Evolutionary conservation across 1,284 basidiomycete genomes (phyloP).

Genomic region (Austroboletus rostrupii): DNA sequence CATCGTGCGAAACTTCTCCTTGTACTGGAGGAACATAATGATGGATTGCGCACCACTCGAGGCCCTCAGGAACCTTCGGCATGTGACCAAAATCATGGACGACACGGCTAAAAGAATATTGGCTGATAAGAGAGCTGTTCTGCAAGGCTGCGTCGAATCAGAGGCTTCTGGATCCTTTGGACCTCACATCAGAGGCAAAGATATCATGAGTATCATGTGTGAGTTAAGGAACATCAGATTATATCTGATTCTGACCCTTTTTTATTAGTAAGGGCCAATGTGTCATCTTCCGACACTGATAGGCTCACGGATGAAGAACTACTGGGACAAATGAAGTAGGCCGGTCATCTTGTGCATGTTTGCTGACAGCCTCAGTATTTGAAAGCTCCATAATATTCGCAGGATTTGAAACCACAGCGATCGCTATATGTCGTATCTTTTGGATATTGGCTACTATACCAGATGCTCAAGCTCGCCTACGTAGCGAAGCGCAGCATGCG

Average conservation of each 20-base stretch:
- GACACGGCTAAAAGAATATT: slow-evolving; percentile 40
- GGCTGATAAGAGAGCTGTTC: slow-evolving; percentile 32
- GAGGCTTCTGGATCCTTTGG: slow-evolving; percentile 11
- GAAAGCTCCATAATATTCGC: slow-evolving; percentile 36
- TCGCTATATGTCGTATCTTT: slow-evolving; percentile 35
- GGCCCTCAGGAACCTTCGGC: slow-evolving; percentile 41
- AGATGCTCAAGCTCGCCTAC: slow-evolving; percentile 34
- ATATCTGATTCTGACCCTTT: background rate
- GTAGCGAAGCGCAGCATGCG: slow-evolving; percentile 33
- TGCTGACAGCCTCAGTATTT: background rate
- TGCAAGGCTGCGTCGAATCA: slow-evolving; percentile 19
- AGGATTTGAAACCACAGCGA: slow-evolving; percentile 37
- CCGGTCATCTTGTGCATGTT: background rate
- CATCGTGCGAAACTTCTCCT: slow-evolving; percentile 39
- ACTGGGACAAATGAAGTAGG: slow-evolving; percentile 33
- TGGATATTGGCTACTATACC: slow-evolving; percentile 32
- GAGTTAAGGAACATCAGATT: slow-evolving; percentile 18
- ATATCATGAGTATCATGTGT: slow-evolving; percentile 51
- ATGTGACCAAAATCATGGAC: slow-evolving; percentile 48
- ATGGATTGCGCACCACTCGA: slow-evolving; percentile 42
- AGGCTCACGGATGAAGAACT: slow-evolving; percentile 32
- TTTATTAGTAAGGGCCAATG: slow-evolving; percentile 29
- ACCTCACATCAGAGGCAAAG: slow-evolving; percentile 32
- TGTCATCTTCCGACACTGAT: slow-evolving; percentile 26
- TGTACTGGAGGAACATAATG: slow-evolving; percentile 41